Evolutionary conservation across 805 yeast species (phyloP).

Genomic region (Kazachstania taianensis): DNA sequence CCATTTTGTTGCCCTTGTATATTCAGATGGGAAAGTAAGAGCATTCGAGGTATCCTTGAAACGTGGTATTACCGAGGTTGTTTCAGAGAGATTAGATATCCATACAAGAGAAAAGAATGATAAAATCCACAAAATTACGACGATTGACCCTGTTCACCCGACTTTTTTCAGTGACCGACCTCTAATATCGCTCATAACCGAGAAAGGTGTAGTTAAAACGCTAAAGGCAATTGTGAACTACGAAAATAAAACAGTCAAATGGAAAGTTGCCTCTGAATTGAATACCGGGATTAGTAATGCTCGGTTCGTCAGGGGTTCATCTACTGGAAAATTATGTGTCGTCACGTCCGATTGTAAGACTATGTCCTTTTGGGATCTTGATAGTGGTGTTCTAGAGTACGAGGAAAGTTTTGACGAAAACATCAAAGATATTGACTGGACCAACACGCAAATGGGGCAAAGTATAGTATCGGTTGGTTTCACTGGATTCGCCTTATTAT

Average conservation of each 20-base stretch:
- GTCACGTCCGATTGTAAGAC: constrained; percentile 43
- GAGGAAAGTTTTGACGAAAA: constrained; percentile 32
- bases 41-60: constrained; percentile 25
- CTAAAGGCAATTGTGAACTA: constrained; percentile 34
- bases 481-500: constrained; percentile 47
- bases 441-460: constrained; percentile 52
- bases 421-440: constrained; percentile 81
- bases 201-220: constrained; percentile 38
- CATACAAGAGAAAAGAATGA: constrained; percentile 29
- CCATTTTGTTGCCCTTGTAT: constrained; percentile 45
- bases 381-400: constrained; percentile 57
- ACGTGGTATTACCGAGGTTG: constrained; percentile 29
- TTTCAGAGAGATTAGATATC: constrained; percentile 12
- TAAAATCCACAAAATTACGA: constrained; percentile 36
- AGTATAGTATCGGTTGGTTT: constrained; percentile 79
- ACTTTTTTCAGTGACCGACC: constrained; percentile 29
- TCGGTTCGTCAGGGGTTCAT: constrained; percentile 57
- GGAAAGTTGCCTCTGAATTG: constrained; percentile 44
- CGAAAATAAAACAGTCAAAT: constrained; percentile 28
- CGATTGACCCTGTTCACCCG: constrained; percentile 55
- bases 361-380: constrained; percentile 73
- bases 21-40: constrained; percentile 24
- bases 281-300: constrained; percentile 48
- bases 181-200: constrained; percentile 50
- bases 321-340: constrained; percentile 65